phyloP scores from a whole-genome alignment of 2,329 filamentous ascomycete genomes.

The Fusarium pseudoanthophilum region DNA sequence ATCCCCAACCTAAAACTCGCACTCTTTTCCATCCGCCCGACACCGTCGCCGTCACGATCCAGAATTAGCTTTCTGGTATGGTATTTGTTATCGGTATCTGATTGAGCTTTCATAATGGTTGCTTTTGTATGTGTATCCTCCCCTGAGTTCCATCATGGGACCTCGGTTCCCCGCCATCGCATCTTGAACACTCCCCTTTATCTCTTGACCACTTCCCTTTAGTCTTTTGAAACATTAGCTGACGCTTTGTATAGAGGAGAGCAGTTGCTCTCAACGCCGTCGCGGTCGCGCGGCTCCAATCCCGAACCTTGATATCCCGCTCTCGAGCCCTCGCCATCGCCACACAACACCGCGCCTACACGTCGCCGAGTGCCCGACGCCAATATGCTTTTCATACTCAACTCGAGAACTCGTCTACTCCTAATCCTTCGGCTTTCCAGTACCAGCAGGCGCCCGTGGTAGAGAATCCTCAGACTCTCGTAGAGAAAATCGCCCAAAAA shows the following conservation, averaged over 20 bases:
- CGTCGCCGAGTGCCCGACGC: conserved; percentile 7
- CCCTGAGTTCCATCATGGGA: neutral
- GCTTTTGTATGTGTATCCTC: conserved; percentile 15
- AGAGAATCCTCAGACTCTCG: conserved; percentile 76
- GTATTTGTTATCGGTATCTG: neutral
- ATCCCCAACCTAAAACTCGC: conserved; percentile 26
- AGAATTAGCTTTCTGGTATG: conserved; percentile 1
- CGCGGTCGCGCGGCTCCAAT: conserved; percentile 10
- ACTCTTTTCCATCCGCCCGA: neutral
- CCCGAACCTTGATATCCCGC: conserved; percentile 8
- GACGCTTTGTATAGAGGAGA: conserved; percentile 17
- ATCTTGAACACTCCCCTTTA: neutral
- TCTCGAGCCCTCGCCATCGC: conserved; percentile 24
- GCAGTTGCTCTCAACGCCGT: conserved; percentile 29
- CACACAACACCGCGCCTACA: conserved; percentile 26
- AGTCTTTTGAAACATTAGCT: neutral
- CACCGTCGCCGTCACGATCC: neutral
- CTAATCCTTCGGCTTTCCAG: conserved; percentile 63
- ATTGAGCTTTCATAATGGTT: conserved; percentile 11
- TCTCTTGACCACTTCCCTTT: too few relatives aligned
- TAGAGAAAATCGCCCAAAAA: conserved; percentile 90
- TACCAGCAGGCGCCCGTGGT: conserved; percentile 53
- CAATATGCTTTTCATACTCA: conserved; percentile 67
- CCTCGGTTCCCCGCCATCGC: neutral
- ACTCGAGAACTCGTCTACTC: conserved; percentile 62